phyloP scores from a whole-genome alignment of 225 moss, liverwort and hornwort genomes.

The Polytrichum commune region DNA sequence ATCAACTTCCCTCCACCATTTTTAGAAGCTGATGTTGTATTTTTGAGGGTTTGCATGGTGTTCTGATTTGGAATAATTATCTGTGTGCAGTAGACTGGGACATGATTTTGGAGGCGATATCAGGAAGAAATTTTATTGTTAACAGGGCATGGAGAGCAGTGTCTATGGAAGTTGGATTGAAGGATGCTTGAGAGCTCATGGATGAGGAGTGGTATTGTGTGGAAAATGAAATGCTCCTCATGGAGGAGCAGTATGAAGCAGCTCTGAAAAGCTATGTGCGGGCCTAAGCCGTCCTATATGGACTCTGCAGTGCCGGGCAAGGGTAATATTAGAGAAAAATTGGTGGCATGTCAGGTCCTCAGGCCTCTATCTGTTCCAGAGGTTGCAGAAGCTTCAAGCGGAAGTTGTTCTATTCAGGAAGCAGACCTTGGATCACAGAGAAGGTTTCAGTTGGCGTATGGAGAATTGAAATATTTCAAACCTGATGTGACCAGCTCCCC shows the following conservation, averaged over 20 bases:
- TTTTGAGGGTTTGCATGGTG: too few relatives aligned
- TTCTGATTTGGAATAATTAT: too few relatives aligned
- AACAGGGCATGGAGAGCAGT: too few relatives aligned
- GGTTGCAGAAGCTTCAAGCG: slow-evolving; percentile 11
- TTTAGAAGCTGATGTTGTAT: too few relatives aligned
- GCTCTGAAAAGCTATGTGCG: slow-evolving; percentile 24
- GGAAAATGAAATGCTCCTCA: slow-evolving; percentile 1
- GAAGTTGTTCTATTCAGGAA: slow-evolving; percentile 16
- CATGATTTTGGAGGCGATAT: too few relatives aligned
- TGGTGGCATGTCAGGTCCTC: slow-evolving; percentile 3
- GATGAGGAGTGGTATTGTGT: not conserved
- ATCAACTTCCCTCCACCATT: too few relatives aligned
- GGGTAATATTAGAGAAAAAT: slow-evolving; percentile 4
- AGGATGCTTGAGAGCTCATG: too few relatives aligned
- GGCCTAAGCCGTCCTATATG: slow-evolving; percentile 19
- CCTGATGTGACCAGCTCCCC: slow-evolving; percentile 9
- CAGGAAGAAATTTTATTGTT: too few relatives aligned
- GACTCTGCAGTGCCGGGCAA: slow-evolving; percentile 12
- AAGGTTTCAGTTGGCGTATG: slow-evolving; percentile 26
- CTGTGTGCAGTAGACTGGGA: too few relatives aligned
- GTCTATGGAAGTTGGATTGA: too few relatives aligned
- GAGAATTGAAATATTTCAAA: slow-evolving; percentile 37
- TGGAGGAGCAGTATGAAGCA: slow-evolving; percentile 18
- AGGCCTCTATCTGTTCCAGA: slow-evolving; percentile 16
- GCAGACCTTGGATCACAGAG: slow-evolving; percentile 21